Evolutionary conservation across 371 early-diverging fungal genomes (phyloP).

Genomic region (Mucor ambiguus): DNA sequence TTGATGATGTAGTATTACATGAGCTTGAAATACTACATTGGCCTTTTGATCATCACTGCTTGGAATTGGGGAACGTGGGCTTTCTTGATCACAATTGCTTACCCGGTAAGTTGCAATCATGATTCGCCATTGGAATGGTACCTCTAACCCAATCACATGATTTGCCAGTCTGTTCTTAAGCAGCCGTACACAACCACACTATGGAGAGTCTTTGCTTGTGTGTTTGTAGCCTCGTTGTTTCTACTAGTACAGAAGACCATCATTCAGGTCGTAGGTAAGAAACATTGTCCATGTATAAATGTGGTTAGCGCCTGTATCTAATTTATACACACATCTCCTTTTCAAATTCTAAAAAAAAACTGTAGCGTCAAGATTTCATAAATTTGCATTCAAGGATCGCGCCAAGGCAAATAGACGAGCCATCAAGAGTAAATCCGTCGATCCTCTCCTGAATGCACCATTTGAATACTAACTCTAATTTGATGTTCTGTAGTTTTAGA

Average conservation of each 20-base stretch:
- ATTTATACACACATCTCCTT: background rate
- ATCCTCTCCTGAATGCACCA: background rate
- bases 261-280: slow-evolving; percentile 33
- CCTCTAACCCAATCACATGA: background rate
- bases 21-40: slow-evolving; percentile 35
- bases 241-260: slow-evolving; percentile 37
- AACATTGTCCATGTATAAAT: slow-evolving; percentile 1
- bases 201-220: slow-evolving; percentile 35
- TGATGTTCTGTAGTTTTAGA: background rate
- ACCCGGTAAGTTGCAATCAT: background rate
- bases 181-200: slow-evolving; percentile 32
- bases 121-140: background rate
- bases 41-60: slow-evolving; percentile 27
- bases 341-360: background rate
- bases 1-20: slow-evolving; percentile 33
- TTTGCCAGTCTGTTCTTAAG: slow-evolving; percentile 30
- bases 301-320: background rate
- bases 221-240: slow-evolving; percentile 32
- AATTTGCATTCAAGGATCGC: slow-evolving; percentile 49
- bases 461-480: background rate
- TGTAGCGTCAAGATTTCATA: slow-evolving; percentile 49
- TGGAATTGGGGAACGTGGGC: slow-evolving; percentile 50
- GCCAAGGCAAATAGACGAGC: slow-evolving; percentile 5
- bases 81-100: slow-evolving; percentile 30
- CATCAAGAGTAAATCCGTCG: background rate